Evolutionary conservation across 2,329 filamentous ascomycete genomes (phyloP).

Genomic region (Akanthomyces lecanii): DNA sequence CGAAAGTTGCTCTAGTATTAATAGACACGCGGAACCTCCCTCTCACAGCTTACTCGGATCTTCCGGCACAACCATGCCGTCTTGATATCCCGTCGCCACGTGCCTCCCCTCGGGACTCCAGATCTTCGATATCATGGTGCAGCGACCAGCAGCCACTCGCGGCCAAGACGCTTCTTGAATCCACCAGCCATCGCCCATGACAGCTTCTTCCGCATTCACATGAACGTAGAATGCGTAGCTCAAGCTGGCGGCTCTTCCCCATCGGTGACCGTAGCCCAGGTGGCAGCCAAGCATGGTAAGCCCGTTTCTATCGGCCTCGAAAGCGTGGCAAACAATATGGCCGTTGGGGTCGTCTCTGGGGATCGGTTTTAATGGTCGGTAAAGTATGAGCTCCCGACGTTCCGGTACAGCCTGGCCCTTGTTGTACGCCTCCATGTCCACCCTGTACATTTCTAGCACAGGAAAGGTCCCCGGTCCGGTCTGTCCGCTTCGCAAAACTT

Average conservation of each 20-base stretch:
- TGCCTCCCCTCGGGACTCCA: slow-evolving; percentile 52
- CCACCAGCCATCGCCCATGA: slow-evolving; percentile 51
- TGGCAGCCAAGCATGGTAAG: slow-evolving; percentile 49
- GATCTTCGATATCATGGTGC: slow-evolving; percentile 45
- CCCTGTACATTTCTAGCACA: slow-evolving; percentile 50
- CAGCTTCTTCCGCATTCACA: slow-evolving; percentile 43
- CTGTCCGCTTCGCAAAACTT: slow-evolving; percentile 29
- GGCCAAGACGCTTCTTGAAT: slow-evolving; percentile 49
- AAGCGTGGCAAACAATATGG: slow-evolving; percentile 48
- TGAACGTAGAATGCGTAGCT: slow-evolving; percentile 52
- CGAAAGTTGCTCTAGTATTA: not conserved
- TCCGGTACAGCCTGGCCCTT: slow-evolving; percentile 38
- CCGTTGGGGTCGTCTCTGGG: slow-evolving; percentile 37
- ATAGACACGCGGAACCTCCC: not conserved
- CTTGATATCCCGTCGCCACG: slow-evolving; percentile 52
- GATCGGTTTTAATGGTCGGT: slow-evolving; percentile 44
- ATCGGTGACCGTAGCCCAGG: slow-evolving; percentile 40
- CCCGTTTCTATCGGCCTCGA: slow-evolving; percentile 50
- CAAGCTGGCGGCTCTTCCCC: slow-evolving; percentile 42
- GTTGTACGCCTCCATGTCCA: slow-evolving; percentile 48
- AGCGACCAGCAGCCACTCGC: slow-evolving; percentile 42
- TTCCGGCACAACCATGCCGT: slow-evolving; percentile 37
- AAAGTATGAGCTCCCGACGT: slow-evolving; percentile 45
- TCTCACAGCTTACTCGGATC: not conserved
- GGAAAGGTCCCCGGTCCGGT: slow-evolving; percentile 43